Evolutionary conservation across 805 yeast species (phyloP).

Genomic region (Schizosaccharomyces osmophilus): DNA sequence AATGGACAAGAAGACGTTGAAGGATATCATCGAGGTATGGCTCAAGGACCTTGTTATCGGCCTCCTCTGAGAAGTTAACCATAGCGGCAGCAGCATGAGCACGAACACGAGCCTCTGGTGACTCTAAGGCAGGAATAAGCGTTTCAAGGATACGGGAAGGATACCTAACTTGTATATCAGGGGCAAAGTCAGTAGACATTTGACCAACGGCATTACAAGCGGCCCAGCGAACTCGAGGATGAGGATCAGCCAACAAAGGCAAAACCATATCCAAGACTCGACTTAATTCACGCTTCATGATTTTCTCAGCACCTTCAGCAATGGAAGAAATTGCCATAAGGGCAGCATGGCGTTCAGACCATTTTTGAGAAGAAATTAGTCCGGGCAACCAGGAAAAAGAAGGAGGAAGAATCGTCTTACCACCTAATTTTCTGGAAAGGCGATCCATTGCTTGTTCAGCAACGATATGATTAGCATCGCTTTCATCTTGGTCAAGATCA

Average conservation of each 20-base stretch:
- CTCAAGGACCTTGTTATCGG: constrained; percentile 62
- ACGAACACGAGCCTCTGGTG: constrained; percentile 69
- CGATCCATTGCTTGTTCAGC: constrained; percentile 91
- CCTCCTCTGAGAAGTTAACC: constrained; percentile 84
- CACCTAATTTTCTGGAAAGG: constrained; percentile 60
- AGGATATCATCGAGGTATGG: constrained; percentile 77
- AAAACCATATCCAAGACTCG: constrained; percentile 59
- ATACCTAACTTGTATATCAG: constrained; percentile 49
- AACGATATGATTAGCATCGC: constrained; percentile 66
- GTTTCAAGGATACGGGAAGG: constrained; percentile 70
- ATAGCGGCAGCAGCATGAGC: constrained; percentile 97
- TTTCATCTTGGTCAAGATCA: constrained; percentile 55
- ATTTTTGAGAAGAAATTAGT: constrained; percentile 48
- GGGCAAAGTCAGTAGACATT: constrained; percentile 89
- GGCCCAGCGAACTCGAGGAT: constrained; percentile 89
- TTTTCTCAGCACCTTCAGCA: constrained; percentile 91
- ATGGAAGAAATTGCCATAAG: constrained; percentile 90
- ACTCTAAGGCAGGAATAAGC: constrained; percentile 51
- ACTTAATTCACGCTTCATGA: constrained; percentile 57
- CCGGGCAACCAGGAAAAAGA: constrained; percentile 66
- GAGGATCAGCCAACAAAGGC: constrained; percentile 66
- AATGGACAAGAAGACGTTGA: constrained; percentile 42
- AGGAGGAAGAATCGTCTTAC: constrained; percentile 61
- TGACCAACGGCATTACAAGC: constrained; percentile 94
- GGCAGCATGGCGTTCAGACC: constrained; percentile 95